Conservation (phyloP, 1,284 basidiomycete genomes). For the Trametes sp. region DNA sequence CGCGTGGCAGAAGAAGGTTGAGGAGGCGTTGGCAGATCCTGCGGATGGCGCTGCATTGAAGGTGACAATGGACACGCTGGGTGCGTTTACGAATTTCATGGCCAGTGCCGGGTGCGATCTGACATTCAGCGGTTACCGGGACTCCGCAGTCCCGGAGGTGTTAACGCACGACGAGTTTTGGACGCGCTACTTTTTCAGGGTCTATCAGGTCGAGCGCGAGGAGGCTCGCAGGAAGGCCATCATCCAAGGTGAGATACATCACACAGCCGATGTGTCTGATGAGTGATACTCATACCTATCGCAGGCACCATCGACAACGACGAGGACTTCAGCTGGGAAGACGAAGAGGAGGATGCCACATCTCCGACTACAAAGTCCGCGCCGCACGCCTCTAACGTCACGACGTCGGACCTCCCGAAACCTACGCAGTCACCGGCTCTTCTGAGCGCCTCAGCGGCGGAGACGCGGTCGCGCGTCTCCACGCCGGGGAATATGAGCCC, state of each 20-base stretch:
- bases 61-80: slow-evolving; percentile 64
- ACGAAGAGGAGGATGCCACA: slow-evolving; percentile 68
- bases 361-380: slow-evolving; percentile 41
- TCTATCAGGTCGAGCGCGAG: slow-evolving; percentile 84
- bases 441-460: slow-evolving; percentile 31
- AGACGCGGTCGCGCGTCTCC: slow-evolving; percentile 41
- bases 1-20: slow-evolving; percentile 61
- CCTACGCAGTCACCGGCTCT: slow-evolving; percentile 27
- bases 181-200: slow-evolving; percentile 92
- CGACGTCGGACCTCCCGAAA: slow-evolving; percentile 10
- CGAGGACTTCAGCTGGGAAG: slow-evolving; percentile 85
- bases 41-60: slow-evolving; percentile 66
- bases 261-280: background rate
- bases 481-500: slow-evolving; percentile 55
- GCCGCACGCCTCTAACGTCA: slow-evolving; percentile 1
- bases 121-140: background rate
- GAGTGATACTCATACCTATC: slow-evolving; percentile 1
- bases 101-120: background rate
- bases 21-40: slow-evolving; percentile 56
- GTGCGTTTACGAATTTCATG: slow-evolving; percentile 49
- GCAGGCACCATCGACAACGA: slow-evolving; percentile 67
- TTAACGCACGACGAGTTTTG: slow-evolving; percentile 82
- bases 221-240: slow-evolving; percentile 85
- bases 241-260: slow-evolving; percentile 65
- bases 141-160: slow-evolving; percentile 68